phyloP scores from a whole-genome alignment of 441 rosid species.

The Croton laevigatus region DNA sequence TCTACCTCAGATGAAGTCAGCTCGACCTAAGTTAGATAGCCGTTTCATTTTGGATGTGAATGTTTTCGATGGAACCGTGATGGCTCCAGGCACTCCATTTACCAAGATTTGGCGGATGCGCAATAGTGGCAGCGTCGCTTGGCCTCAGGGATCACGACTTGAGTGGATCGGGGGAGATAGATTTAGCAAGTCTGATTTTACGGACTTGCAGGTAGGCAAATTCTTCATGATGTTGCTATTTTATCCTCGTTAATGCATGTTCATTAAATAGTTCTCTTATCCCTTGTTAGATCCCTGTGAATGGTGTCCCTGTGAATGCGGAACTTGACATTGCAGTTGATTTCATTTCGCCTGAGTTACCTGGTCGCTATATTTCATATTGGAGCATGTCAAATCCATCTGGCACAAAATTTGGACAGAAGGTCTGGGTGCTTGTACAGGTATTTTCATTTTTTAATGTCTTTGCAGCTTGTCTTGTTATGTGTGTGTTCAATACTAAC shows the following conservation, averaged over 20 bases:
- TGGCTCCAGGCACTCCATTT: conserved; percentile 70
- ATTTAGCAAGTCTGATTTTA: conserved; percentile 37
- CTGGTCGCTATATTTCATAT: conserved; percentile 82
- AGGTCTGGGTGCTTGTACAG: conserved; percentile 87
- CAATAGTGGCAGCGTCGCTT: conserved; percentile 63
- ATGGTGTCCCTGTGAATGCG: conserved; percentile 59
- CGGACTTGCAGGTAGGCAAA: conserved; percentile 54
- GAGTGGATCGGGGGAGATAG: conserved; percentile 83
- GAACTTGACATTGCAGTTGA: conserved; percentile 76
- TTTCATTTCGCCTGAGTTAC: conserved; percentile 63
- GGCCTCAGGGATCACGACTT: conserved; percentile 64
- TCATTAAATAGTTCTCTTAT: neutral
- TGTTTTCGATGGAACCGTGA: conserved; percentile 69
- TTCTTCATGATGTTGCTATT: conserved; percentile 9
- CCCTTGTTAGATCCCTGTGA: conserved; percentile 55
- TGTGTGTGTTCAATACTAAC: neutral
- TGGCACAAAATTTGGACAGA: conserved; percentile 81
- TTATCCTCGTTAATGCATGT: neutral
- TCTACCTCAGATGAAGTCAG: conserved; percentile 27
- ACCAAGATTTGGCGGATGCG: conserved; percentile 94
- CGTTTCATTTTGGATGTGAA: conserved; percentile 79
- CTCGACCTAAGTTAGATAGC: conserved; percentile 62
- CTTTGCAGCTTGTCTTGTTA: too few relatives aligned
- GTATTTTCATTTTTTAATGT: conserved; percentile 27
- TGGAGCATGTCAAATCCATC: conserved; percentile 83